These are phyloP conservation scores for Pseudognaphalium luteoalbum DNA, from an alignment of 129 eudicot species.

Conservation along the genomic window DNA sequence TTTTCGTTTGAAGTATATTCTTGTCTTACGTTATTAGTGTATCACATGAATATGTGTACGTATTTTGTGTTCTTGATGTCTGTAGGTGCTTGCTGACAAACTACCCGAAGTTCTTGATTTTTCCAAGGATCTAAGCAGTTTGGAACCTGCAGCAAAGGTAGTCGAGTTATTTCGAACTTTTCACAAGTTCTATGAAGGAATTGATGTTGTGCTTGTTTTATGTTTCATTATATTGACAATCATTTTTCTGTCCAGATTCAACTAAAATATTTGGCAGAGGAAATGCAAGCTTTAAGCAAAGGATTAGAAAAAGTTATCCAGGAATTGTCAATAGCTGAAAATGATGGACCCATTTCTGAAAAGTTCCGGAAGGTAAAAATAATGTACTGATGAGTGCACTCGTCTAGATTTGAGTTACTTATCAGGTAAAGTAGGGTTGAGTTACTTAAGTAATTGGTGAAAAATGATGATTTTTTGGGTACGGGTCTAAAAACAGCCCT, in stretches of 20 bases:
- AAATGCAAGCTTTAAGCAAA: constrained; percentile 85
- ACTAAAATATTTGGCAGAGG: constrained; percentile 77
- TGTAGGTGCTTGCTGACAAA: constrained; percentile 81
- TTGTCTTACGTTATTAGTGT: constrained; percentile 4
- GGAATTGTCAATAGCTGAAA: constrained; percentile 74
- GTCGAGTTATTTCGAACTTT: constrained; percentile 10
- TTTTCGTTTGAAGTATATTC: constrained; percentile 10
- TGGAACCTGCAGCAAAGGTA: constrained; percentile 89
- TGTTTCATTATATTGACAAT: constrained; percentile 16
- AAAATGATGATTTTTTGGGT: neutral
- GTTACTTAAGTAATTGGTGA: neutral
- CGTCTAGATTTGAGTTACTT: neutral
- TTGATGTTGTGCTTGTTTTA: neutral
- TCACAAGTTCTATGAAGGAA: neutral
- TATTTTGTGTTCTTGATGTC: constrained; percentile 6
- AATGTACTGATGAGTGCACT: constrained; percentile 1
- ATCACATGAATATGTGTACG: neutral
- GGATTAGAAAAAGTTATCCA: constrained; percentile 77
- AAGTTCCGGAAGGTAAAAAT: constrained; percentile 56
- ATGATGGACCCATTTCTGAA: constrained; percentile 76
- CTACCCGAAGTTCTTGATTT: constrained; percentile 88
- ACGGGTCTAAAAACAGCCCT: neutral
- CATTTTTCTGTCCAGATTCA: constrained; percentile 52
- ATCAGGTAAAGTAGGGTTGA: neutral
- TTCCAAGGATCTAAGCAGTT: constrained; percentile 73